A percentile compares a stretch with the other conserved stretches of the same genome.
These are phyloP conservation scores for Cyphellophora attinorum DNA, from an alignment of 2,329 filamentous ascomycete genomes.

Conservation along the genomic window DNA sequence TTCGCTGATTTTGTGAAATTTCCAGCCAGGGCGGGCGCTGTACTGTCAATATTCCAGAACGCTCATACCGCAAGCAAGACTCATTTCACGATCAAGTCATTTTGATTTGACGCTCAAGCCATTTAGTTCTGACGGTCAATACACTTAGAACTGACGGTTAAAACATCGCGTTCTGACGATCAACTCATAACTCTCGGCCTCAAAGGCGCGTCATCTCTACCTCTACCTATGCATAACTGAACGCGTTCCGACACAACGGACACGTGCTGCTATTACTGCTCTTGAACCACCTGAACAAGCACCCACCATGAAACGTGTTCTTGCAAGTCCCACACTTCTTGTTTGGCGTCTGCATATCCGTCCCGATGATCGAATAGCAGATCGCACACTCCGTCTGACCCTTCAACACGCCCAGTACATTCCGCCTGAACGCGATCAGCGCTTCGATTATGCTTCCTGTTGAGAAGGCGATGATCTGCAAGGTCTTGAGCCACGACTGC, in stretches of 20 bases:
- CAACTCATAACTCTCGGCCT: too few species aligned
- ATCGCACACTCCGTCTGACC: constrained; percentile 94
- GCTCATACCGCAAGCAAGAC: too few species aligned
- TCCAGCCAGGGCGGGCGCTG: too few species aligned
- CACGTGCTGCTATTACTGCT: constrained; percentile 85
- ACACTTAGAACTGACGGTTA: too few species aligned
- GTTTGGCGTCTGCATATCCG: constrained; percentile 80
- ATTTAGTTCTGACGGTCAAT: too few species aligned
- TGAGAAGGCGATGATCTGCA: constrained; percentile 87
- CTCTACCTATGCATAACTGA: constrained; percentile 53
- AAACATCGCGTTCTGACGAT: too few species aligned
- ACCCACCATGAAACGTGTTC: constrained; percentile 82
- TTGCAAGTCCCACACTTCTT: constrained; percentile 89
- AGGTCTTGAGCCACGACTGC: constrained; percentile 80
- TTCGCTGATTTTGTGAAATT: too few species aligned
- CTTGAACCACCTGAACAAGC: constrained; percentile 95
- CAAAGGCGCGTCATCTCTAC: too few species aligned
- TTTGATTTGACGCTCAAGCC: too few species aligned
- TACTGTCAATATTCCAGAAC: too few species aligned
- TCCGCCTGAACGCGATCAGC: constrained; percentile 72
- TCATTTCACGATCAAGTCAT: too few species aligned
- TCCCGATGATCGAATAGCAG: constrained; percentile 88
- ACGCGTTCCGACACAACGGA: constrained; percentile 84
- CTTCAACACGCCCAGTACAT: constrained; percentile 79
- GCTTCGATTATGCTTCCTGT: constrained; percentile 85